phyloP scores from a whole-genome alignment of 495 filamentous ascomycete genomes.

The Neurospora discreta region DNA sequence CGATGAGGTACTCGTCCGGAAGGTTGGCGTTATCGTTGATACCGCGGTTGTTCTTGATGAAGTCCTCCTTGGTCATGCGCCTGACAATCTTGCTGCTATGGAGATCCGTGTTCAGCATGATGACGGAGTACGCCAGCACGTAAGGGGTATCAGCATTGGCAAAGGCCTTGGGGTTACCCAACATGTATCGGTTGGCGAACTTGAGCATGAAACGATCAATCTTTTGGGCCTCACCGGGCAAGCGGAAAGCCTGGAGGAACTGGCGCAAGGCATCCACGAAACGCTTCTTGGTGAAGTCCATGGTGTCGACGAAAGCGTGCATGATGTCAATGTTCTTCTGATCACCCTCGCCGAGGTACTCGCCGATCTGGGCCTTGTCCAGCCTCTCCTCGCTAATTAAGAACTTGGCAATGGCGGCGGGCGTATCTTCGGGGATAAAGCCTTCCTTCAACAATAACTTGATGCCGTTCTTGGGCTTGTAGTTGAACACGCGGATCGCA shows the following conservation, averaged over 20 bases:
- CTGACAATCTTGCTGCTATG: conserved; percentile 79
- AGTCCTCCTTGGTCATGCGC: conserved; percentile 92
- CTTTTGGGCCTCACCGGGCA: conserved; percentile 96
- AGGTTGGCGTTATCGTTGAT: conserved; percentile 96
- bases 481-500: conserved; percentile 89
- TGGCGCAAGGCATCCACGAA: conserved; percentile 87
- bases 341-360: conserved; percentile 92
- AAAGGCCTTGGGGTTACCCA: conserved; percentile 92
- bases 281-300: conserved; percentile 88
- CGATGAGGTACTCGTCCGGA: conserved; percentile 79
- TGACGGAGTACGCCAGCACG: conserved; percentile 89
- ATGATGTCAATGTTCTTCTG: conserved; percentile 88
- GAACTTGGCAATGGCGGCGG: conserved; percentile 79
- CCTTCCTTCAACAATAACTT: conserved; percentile 72
- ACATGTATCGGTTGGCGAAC: conserved; percentile 91
- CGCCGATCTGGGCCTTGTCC: conserved; percentile 85
- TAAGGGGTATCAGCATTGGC: conserved; percentile 98
- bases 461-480: conserved; percentile 91
- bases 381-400: conserved; percentile 62
- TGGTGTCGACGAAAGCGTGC: conserved; percentile 92
- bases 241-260: conserved; percentile 88
- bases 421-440: conserved; percentile 66
- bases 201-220: conserved; percentile 99
- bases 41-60: conserved; percentile 96
- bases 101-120: conserved; percentile 91